phyloP scores from a whole-genome alignment of 1,284 basidiomycete genomes.

The Trichosporon sp. region DNA sequence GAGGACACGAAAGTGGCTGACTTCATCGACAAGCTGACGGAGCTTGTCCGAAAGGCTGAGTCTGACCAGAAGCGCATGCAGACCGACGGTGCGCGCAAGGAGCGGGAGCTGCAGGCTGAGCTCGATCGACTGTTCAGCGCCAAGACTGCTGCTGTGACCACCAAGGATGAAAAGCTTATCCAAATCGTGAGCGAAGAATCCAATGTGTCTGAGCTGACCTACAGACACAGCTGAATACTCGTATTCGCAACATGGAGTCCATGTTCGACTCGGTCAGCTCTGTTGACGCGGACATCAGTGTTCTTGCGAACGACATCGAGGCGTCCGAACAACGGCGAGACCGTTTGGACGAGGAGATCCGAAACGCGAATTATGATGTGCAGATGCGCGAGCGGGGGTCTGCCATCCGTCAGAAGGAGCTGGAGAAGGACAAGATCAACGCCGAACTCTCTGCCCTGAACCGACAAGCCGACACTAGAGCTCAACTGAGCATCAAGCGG shows the following conservation, averaged over 20 bases:
- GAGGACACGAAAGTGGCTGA: conserved; percentile 48
- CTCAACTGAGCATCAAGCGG: conserved; percentile 76
- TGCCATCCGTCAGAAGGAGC: conserved; percentile 68
- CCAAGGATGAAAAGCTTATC: conserved; percentile 58
- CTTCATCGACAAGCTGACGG: conserved; percentile 48
- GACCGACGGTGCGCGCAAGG: conserved; percentile 45
- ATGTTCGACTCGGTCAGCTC: conserved; percentile 64
- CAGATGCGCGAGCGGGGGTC: conserved; percentile 66
- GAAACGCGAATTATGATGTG: conserved; percentile 68
- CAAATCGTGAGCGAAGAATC: conserved; percentile 63
- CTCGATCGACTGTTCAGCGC: conserved; percentile 41
- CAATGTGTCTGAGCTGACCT: background rate
- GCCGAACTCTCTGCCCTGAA: conserved; percentile 73
- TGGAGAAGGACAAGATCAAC: conserved; percentile 70
- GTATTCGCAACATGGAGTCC: conserved; percentile 60
- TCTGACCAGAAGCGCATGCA: conserved; percentile 47
- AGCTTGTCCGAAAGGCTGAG: conserved; percentile 46
- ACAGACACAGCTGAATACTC: conserved; percentile 42
- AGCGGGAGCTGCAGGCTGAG: conserved; percentile 50
- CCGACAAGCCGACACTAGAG: conserved; percentile 78
- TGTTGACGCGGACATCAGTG: conserved; percentile 64
- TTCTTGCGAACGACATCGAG: conserved; percentile 67
- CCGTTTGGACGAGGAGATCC: conserved; percentile 65
- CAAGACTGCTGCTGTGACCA: conserved; percentile 45
- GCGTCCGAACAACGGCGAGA: conserved; percentile 67